Conservation (phyloP, 1,284 basidiomycete genomes). For the Apiotrichum mycotoxinovorans region DNA sequence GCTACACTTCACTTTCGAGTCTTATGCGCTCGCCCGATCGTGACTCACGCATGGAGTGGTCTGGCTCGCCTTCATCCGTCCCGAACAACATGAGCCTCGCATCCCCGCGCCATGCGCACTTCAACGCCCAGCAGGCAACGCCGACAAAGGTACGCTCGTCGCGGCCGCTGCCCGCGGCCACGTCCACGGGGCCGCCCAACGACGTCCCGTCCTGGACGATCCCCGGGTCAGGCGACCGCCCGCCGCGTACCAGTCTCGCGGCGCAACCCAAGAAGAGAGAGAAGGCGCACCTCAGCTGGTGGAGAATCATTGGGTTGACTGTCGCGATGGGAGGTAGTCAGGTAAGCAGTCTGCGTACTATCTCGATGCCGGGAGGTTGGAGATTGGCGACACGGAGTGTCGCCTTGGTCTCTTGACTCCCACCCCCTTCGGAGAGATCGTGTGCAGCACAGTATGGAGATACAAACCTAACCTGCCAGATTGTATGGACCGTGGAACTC, state of each 20-base stretch:
- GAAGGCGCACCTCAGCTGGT: conserved; percentile 15
- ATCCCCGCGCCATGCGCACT: background rate
- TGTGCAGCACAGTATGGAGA: too few relatives aligned
- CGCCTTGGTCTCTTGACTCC: too few relatives aligned
- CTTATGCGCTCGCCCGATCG: conserved; percentile 20
- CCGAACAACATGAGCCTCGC: background rate
- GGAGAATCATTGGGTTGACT: conserved; percentile 53
- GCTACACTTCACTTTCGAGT: conserved; percentile 38
- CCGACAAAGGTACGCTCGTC: background rate
- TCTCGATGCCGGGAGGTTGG: too few relatives aligned
- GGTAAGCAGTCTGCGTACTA: conserved; percentile 39
- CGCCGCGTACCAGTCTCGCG: background rate
- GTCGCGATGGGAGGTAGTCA: conserved; percentile 71
- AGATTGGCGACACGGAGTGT: too few relatives aligned
- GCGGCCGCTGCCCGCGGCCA: background rate
- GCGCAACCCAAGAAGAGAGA: background rate
- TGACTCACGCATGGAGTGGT: conserved; percentile 7
- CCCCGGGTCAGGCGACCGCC: conserved; percentile 8
- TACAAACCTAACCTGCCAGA: conserved; percentile 16
- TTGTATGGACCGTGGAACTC: conserved; percentile 46
- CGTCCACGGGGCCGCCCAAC: background rate
- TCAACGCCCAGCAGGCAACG: background rate
- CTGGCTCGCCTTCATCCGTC: background rate
- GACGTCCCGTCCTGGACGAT: background rate
- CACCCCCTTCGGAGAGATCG: too few relatives aligned